Conservation (phyloP, 805 yeast genomes). For the Saccharomycopsis sp. region DNA sequence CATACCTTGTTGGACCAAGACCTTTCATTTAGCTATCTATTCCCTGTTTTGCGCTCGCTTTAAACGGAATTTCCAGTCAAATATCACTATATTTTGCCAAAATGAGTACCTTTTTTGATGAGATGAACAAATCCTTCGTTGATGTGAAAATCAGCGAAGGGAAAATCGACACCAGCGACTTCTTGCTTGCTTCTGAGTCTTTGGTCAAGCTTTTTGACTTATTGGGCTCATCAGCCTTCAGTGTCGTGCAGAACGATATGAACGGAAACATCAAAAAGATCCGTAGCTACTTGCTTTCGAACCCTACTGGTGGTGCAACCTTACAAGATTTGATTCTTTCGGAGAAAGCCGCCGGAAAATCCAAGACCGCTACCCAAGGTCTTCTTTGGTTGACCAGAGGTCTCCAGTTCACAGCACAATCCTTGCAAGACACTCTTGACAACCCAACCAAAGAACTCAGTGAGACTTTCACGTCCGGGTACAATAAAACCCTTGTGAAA, state of each 20-base stretch:
- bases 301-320: constrained; percentile 59
- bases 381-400: constrained; percentile 83
- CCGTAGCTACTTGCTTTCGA: constrained; percentile 54
- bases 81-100: too few species aligned
- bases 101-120: constrained; percentile 77
- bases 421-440: constrained; percentile 73
- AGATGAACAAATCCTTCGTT: constrained; percentile 62
- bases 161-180: constrained; percentile 66
- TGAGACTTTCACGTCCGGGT: constrained; percentile 78
- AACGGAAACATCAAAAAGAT: constrained; percentile 78
- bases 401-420: constrained; percentile 82
- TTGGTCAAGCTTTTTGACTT: constrained; percentile 77
- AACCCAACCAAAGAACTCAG: constrained; percentile 58
- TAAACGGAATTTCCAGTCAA: not conserved
- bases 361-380: constrained; percentile 83
- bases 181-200: constrained; percentile 79
- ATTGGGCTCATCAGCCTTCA: constrained; percentile 77
- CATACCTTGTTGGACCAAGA: too few species aligned
- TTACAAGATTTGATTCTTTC: constrained; percentile 70
- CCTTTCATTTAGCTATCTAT: too few species aligned
- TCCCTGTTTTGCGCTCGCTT: too few species aligned
- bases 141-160: constrained; percentile 61
- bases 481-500: constrained; percentile 70
- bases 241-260: constrained; percentile 82
- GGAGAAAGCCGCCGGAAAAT: constrained; percentile 58